phyloP scores from a whole-genome alignment of 148 eudicot genomes.

The Nyssa sinensis region DNA sequence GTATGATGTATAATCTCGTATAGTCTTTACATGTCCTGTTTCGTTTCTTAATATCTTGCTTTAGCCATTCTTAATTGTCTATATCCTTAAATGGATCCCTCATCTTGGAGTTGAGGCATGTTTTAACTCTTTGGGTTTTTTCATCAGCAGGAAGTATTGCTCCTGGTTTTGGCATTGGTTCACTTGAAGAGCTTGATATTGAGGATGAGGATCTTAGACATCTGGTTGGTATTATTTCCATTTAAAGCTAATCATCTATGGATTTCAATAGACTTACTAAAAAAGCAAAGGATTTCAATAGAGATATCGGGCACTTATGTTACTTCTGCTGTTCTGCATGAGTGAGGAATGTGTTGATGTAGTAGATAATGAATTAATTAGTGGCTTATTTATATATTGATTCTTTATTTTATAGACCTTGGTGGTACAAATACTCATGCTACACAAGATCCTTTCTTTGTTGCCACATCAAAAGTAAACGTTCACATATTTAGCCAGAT shows the following conservation, averaged over 20 bases:
- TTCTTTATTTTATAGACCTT: background rate
- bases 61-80: background rate
- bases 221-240: constrained; percentile 47
- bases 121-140: constrained; percentile 23
- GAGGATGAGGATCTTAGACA: constrained; percentile 95
- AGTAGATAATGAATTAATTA: background rate
- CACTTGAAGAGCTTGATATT: constrained; percentile 84
- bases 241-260: background rate
- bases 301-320: background rate
- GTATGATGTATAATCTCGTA: constrained; percentile 34
- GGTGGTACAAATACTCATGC: background rate
- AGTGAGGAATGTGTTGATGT: background rate
- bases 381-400: too few relatives aligned
- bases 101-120: constrained; percentile 11
- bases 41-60: background rate
- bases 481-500: background rate
- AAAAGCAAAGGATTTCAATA: background rate
- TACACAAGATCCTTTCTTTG: background rate
- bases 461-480: background rate
- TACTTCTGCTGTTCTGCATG: too few relatives aligned
- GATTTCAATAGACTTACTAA: background rate
- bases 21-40: background rate
- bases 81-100: background rate
- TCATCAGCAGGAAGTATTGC: constrained; percentile 71
- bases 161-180: constrained; percentile 97